phyloP scores from a whole-genome alignment of 805 yeast genomes.

The Metschnikowia peoriensis region DNA sequence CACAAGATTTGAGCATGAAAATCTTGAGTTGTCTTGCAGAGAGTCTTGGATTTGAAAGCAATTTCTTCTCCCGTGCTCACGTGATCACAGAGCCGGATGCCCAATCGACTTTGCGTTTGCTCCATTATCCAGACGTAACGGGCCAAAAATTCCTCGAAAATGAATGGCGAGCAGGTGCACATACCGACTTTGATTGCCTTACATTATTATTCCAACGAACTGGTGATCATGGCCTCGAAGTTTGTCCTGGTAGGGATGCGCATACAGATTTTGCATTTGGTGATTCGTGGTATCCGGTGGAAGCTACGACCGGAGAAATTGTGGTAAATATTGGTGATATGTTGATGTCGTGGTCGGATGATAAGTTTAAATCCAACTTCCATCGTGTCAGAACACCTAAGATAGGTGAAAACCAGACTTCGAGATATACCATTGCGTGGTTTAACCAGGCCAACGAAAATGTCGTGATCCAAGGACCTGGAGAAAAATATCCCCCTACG shows the following conservation, averaged over 20 bases:
- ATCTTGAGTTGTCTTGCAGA: slow-evolving; percentile 29
- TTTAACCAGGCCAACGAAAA: slow-evolving; percentile 36
- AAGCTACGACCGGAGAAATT: slow-evolving; percentile 31
- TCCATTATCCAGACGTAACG: slow-evolving; percentile 30
- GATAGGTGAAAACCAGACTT: slow-evolving; percentile 25
- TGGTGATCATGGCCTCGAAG: slow-evolving; percentile 36
- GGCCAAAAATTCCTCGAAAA: slow-evolving; percentile 22
- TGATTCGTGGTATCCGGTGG: slow-evolving; percentile 34
- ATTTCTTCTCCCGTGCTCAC: slow-evolving; percentile 28
- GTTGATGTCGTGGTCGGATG: slow-evolving; percentile 40
- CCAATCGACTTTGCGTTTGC: slow-evolving; percentile 32
- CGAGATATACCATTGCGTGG: slow-evolving; percentile 32
- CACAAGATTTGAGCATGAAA: slow-evolving; percentile 24
- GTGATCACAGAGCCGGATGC: slow-evolving; percentile 24
- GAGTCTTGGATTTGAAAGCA: slow-evolving; percentile 25
- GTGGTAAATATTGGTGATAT: slow-evolving; percentile 38
- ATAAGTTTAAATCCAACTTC: slow-evolving; percentile 28
- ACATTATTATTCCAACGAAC: slow-evolving; percentile 33
- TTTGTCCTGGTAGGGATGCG: slow-evolving; percentile 37
- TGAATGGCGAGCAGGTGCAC: slow-evolving; percentile 38
- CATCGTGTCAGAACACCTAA: slow-evolving; percentile 33
- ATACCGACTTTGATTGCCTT: slow-evolving; percentile 35
- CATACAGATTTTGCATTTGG: slow-evolving; percentile 33
- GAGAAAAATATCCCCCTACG: slow-evolving; percentile 17
- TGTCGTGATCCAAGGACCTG: slow-evolving; percentile 17